These are phyloP conservation scores for Solanum pennellii DNA, from an alignment of 257 asterid genomes.

Conservation along the genomic window DNA sequence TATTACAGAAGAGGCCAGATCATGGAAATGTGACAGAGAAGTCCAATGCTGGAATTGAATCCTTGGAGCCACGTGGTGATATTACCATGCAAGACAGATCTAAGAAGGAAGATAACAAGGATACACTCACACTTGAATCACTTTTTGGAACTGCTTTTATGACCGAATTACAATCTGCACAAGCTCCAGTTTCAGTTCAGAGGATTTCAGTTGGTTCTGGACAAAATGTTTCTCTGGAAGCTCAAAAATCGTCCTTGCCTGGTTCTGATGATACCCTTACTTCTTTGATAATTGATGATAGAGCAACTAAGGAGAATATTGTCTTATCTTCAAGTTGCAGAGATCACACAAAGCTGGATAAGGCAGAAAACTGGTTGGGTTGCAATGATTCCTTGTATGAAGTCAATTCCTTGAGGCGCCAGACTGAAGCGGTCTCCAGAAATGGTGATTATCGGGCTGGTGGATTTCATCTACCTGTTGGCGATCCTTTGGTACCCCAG, in stretches of 20 bases:
- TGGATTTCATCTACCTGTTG: constrained; percentile 44
- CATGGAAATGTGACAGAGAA: constrained; percentile 5
- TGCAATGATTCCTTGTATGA: constrained; percentile 28
- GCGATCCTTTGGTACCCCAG: constrained; percentile 31
- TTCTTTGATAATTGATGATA: constrained; percentile 20
- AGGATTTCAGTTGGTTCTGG: constrained; percentile 40
- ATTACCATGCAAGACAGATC: constrained; percentile 13
- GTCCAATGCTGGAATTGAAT: constrained; percentile 13
- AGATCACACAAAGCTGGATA: constrained; percentile 29
- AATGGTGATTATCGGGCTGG: constrained; percentile 29
- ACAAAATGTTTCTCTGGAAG: constrained; percentile 21
- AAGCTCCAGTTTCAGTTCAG: constrained; percentile 77
- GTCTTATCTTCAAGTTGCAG: constrained; percentile 22
- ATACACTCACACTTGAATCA: constrained; percentile 57
- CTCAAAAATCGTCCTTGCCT: constrained; percentile 28
- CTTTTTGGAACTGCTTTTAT: constrained; percentile 90
- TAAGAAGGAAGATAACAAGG: constrained; percentile 34
- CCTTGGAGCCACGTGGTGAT: constrained; percentile 15
- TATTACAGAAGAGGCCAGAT: constrained; percentile 53
- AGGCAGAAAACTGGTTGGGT: constrained; percentile 44
- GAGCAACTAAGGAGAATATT: constrained; percentile 18
- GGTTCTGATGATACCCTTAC: constrained; percentile 19
- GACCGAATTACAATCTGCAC: constrained; percentile 69
- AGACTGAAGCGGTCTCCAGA: constrained; percentile 17
- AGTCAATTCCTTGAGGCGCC: constrained; percentile 22